Evolutionary conservation across 345 rosid species (phyloP).

Genomic region (Cardamine resedifolia): DNA sequence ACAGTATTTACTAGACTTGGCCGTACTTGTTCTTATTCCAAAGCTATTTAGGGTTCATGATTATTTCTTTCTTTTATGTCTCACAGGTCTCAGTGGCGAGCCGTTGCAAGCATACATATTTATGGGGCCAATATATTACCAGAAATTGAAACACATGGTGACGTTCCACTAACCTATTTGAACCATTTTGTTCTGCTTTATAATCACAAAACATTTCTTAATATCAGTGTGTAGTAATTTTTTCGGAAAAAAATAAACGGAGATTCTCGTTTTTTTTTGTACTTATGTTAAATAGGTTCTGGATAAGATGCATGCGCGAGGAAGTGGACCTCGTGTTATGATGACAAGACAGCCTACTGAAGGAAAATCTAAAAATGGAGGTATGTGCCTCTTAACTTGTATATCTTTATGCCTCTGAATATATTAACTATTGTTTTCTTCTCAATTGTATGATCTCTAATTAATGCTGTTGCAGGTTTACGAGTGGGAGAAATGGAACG

Average conservation of each 20-base stretch:
- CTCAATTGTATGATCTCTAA: conserved; percentile 1
- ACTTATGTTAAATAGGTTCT: conserved; percentile 52
- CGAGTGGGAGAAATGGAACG: conserved; percentile 99
- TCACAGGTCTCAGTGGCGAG: conserved; percentile 79
- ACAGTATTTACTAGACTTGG: too few species aligned
- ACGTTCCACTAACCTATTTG: conserved; percentile 35
- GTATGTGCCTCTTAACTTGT: conserved; percentile 38
- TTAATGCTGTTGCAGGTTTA: conserved; percentile 55
- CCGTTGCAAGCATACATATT: conserved; percentile 89
- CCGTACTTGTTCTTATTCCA: too few species aligned
- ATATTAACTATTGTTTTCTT: conserved; percentile 2
- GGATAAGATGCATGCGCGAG: conserved; percentile 97
- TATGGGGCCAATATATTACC: conserved; percentile 99
- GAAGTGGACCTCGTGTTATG: conserved; percentile 85
- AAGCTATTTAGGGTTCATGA: too few species aligned
- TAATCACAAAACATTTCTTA: too few species aligned
- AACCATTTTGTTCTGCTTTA: too few species aligned
- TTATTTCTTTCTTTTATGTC: background rate
- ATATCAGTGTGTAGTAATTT: too few species aligned
- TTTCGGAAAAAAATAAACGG: too few species aligned
- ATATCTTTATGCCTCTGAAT: conserved; percentile 8
- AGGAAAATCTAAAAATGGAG: conserved; percentile 97
- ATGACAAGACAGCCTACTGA: conserved; percentile 97
- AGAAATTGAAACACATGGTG: conserved; percentile 95
- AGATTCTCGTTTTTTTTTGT: too few species aligned